These are phyloP conservation scores for Phoenix dactylifera DNA, from an alignment of 176 grass and related monocot genomes.

Conservation along the genomic window DNA sequence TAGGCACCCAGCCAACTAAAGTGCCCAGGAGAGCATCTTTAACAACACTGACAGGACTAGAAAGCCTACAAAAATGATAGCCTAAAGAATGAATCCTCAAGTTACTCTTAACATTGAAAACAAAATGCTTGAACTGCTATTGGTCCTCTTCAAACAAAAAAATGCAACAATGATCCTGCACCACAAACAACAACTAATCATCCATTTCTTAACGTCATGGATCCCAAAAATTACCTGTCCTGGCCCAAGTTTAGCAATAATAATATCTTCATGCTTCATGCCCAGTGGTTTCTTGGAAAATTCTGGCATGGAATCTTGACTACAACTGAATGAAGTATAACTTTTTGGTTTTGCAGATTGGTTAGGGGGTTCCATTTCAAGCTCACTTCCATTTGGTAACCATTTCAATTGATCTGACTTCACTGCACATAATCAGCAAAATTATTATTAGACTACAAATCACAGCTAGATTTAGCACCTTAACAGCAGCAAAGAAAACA, in stretches of 20 bases:
- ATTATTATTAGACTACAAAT: slow-evolving; percentile 17
- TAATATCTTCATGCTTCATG: slow-evolving; percentile 68
- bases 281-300: slow-evolving; percentile 36
- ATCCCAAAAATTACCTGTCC: slow-evolving; percentile 47
- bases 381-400: slow-evolving; percentile 83
- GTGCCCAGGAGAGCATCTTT: too few relatives aligned
- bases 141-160: not conserved
- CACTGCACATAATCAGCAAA: slow-evolving; percentile 40
- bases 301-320: slow-evolving; percentile 35
- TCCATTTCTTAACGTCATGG: too few relatives aligned
- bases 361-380: slow-evolving; percentile 32
- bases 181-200: not conserved
- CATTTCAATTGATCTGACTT: slow-evolving; percentile 78
- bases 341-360: slow-evolving; percentile 55
- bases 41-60: too few relatives aligned
- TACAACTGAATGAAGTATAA: slow-evolving; percentile 62
- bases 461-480: not conserved
- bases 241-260: slow-evolving; percentile 76
- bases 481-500: not conserved
- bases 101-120: too few relatives aligned
- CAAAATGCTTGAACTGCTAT: too few relatives aligned
- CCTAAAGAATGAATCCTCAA: too few relatives aligned
- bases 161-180: not conserved
- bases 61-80: too few relatives aligned
- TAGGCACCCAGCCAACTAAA: too few relatives aligned